Conservation (phyloP, 108 stramenopile genomes). For the Cyclotella baltica region DNA sequence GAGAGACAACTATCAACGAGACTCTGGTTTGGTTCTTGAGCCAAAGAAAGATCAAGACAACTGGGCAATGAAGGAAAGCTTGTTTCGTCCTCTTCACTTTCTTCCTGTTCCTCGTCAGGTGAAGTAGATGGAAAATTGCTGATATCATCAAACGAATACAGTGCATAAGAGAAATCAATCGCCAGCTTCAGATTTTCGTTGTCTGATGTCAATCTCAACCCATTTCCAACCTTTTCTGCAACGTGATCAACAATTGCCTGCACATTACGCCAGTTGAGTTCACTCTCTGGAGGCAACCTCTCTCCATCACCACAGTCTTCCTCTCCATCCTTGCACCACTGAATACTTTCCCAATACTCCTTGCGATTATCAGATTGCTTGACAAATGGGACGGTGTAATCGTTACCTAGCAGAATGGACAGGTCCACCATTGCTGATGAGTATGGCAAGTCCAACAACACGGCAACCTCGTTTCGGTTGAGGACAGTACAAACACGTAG, state of each 20-base stretch:
- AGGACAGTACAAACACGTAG: constrained; percentile 20
- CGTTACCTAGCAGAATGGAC: constrained; percentile 74
- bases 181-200: constrained; percentile 26
- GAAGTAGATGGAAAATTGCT: constrained; percentile 1
- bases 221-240: constrained; percentile 24
- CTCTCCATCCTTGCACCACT: constrained; percentile 24
- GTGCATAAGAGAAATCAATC: constrained; percentile 37
- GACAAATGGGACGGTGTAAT: constrained; percentile 60
- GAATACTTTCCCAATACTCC: constrained; percentile 36
- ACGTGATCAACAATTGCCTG: constrained; percentile 26
- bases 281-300: constrained; percentile 24
- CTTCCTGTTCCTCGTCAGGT: neutral
- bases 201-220: constrained; percentile 33
- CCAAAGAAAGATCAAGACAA: constrained; percentile 22
- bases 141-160: constrained; percentile 44
- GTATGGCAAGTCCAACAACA: constrained; percentile 46
- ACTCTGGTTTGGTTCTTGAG: neutral
- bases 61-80: constrained; percentile 28
- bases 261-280: constrained; percentile 13
- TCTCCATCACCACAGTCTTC: constrained; percentile 15
- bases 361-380: constrained; percentile 29
- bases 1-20: constrained; percentile 15
- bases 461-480: constrained; percentile 42
- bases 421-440: constrained; percentile 62
- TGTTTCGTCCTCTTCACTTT: neutral